Conservation (phyloP, 148 eudicot genomes). For the Beta vulgaris region DNA sequence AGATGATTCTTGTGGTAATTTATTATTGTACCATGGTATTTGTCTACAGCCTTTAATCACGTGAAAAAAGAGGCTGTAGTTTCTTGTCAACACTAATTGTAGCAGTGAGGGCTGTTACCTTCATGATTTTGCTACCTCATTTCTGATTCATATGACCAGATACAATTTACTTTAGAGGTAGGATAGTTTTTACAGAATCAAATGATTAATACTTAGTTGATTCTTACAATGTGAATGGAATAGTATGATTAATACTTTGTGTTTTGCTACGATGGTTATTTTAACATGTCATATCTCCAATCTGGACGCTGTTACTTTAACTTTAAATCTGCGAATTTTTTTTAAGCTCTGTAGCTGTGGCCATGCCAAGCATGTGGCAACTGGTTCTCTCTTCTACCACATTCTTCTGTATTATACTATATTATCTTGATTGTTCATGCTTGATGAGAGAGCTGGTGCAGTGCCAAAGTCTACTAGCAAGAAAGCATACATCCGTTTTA, state of each 20-base stretch:
- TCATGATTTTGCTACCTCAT: slow-evolving; percentile 19
- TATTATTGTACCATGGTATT: slow-evolving; percentile 3
- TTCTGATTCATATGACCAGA: slow-evolving; percentile 22
- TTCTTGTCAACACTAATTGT: slow-evolving; percentile 9
- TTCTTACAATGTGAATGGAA: slow-evolving; percentile 17
- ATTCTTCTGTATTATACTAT: neutral
- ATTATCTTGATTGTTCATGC: neutral
- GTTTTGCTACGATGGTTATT: slow-evolving; percentile 19
- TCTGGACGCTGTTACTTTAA: slow-evolving; percentile 1
- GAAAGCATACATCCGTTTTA: neutral
- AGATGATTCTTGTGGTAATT: slow-evolving; percentile 3
- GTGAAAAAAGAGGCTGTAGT: slow-evolving; percentile 16
- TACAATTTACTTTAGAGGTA: slow-evolving; percentile 28
- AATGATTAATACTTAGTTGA: slow-evolving; percentile 15
- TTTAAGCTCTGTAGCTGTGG: neutral
- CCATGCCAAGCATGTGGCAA: neutral
- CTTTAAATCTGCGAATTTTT: neutral
- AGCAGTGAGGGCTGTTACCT: slow-evolving; percentile 18
- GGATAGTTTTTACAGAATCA: slow-evolving; percentile 16
- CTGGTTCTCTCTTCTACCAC: neutral
- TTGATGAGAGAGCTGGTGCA: neutral
- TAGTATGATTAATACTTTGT: slow-evolving; percentile 17
- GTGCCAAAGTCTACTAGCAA: neutral
- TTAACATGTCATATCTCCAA: neutral
- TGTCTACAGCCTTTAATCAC: slow-evolving; percentile 6